Conservation (phyloP, 352 stramenopile species). For the Phytopythium oedochilum region DNA sequence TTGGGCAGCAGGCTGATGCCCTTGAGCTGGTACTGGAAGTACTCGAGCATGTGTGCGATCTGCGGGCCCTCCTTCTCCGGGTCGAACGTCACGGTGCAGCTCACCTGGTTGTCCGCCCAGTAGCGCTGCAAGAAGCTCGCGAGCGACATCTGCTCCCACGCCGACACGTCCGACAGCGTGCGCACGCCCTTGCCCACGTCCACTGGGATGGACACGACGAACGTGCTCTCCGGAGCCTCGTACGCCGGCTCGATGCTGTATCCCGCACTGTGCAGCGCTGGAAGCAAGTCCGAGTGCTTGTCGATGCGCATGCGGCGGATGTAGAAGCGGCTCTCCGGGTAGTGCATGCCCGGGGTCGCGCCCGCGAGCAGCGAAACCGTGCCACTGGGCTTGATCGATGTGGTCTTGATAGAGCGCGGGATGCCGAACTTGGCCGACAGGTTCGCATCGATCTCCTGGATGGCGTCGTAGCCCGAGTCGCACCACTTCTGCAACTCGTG, state of each 20-base stretch:
- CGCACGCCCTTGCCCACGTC: conserved; percentile 85
- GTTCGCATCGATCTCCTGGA: conserved; percentile 67
- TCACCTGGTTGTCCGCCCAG: conserved; percentile 95
- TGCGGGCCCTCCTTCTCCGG: conserved; percentile 75
- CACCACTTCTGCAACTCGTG: conserved; percentile 87
- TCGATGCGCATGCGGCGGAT: conserved; percentile 88
- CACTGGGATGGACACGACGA: conserved; percentile 91
- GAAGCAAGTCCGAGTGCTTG: conserved; percentile 76
- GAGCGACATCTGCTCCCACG: conserved; percentile 92
- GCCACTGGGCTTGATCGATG: conserved; percentile 87
- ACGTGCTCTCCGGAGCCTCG: conserved; percentile 54
- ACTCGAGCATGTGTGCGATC: conserved; percentile 82
- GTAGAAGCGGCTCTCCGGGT: conserved; percentile 92
- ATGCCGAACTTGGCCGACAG: conserved; percentile 77
- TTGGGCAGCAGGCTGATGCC: conserved; percentile 88
- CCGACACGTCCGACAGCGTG: conserved; percentile 78
- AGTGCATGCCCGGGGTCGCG: conserved; percentile 92
- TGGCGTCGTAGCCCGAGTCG: conserved; percentile 74
- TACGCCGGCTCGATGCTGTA: conserved; percentile 76
- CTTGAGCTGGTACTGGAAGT: conserved; percentile 95
- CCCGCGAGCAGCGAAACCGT: conserved; percentile 91
- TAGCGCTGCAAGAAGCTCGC: conserved; percentile 91
- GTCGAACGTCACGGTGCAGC: conserved; percentile 93
- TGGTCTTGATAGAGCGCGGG: conserved; percentile 91
- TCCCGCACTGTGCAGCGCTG: conserved; percentile 58